Evolutionary conservation across 306 rosid species (phyloP).

Genomic region (Adenanthera pavonina): DNA sequence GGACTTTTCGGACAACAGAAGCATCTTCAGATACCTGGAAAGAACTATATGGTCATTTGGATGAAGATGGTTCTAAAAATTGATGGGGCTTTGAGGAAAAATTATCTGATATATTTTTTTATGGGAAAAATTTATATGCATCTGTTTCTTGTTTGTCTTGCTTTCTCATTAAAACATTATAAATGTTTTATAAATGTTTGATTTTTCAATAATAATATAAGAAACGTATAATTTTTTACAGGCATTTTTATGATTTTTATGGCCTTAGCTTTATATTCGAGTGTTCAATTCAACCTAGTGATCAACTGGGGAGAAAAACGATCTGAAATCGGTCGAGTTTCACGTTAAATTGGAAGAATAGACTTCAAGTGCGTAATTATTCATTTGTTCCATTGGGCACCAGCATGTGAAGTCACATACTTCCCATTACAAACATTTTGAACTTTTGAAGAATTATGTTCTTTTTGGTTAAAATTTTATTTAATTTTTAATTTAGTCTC

Average conservation of each 20-base stretch:
- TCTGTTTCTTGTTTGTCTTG: not conserved
- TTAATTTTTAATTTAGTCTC: no score
- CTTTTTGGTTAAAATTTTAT: no score
- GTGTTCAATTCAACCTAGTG: no score
- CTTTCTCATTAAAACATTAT: not conserved
- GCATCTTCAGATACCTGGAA: conserved; percentile 74
- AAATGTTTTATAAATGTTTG: not conserved
- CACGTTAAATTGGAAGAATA: no score
- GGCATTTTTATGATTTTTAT: not conserved
- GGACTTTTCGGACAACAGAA: conserved; percentile 77
- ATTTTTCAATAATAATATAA: not conserved
- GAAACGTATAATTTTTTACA: not conserved
- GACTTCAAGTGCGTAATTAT: no score
- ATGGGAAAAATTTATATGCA: not conserved
- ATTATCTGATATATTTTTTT: not conserved
- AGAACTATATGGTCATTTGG: conserved; percentile 63
- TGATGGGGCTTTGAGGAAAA: not conserved
- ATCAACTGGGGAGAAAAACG: no score
- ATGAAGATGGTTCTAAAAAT: conserved; percentile 37
- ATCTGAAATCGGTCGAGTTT: no score
- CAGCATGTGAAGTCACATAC: no score
- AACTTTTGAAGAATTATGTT: no score
- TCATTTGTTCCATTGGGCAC: no score
- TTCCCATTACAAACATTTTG: no score
- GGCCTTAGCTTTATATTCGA: not conserved